Evolutionary conservation across 345 rosid genomes (phyloP).

Genomic region (Lumnitzera racemosa): DNA sequence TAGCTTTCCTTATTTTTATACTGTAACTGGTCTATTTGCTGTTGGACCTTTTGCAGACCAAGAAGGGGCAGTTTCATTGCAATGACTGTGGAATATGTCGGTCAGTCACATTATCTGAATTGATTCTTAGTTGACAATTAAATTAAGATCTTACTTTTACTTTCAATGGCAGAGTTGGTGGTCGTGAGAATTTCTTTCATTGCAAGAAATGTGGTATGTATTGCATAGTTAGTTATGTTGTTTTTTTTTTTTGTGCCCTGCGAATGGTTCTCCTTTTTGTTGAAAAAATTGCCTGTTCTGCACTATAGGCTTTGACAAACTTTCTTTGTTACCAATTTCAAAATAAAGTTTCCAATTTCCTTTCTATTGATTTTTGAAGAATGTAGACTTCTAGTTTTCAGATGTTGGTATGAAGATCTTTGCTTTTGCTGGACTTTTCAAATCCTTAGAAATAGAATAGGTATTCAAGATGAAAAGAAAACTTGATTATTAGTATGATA

Average conservation of each 20-base stretch:
- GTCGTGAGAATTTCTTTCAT: slow-evolving; percentile 73
- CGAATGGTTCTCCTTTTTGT: background rate
- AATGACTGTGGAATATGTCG: slow-evolving; percentile 97
- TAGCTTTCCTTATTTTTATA: slow-evolving; percentile 1
- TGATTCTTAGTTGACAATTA: background rate
- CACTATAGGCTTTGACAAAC: too few relatives aligned
- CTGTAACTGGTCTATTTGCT: background rate
- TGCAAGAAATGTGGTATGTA: slow-evolving; percentile 91
- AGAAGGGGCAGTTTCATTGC: slow-evolving; percentile 81
- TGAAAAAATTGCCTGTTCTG: background rate
- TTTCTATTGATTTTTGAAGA: too few relatives aligned
- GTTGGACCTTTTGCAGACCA: slow-evolving; percentile 34
- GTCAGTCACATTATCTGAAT: slow-evolving; percentile 23
- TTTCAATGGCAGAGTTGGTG: slow-evolving; percentile 62
- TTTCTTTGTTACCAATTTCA: too few relatives aligned
- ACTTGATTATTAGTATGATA: too few relatives aligned
- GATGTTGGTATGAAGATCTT: too few relatives aligned
- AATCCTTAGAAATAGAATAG: too few relatives aligned
- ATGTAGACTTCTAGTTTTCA: too few relatives aligned
- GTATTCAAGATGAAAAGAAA: too few relatives aligned
- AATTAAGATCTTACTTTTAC: background rate
- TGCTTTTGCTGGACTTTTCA: too few relatives aligned
- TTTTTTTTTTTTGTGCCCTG: background rate
- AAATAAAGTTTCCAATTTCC: too few relatives aligned
- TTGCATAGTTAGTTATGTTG: background rate